A percentile compares a stretch with the other conserved stretches of the same genome.
These are phyloP conservation scores for Edaphochlamys debaryana DNA, from an alignment of 139 green algal genomes.

Conservation along the genomic window DNA sequence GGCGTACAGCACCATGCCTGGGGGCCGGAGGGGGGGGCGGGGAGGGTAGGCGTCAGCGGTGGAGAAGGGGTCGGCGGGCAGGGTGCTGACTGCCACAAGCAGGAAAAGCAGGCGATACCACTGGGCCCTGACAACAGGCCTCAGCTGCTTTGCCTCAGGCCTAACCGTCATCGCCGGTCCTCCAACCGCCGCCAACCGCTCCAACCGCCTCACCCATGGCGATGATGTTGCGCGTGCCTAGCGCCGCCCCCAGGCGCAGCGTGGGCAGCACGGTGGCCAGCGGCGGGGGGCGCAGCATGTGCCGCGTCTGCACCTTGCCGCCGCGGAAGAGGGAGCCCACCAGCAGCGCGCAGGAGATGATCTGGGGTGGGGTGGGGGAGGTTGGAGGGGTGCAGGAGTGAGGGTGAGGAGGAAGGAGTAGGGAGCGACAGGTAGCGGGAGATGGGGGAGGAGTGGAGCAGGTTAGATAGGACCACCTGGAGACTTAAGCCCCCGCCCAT, in stretches of 20 bases:
- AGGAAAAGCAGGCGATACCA: too few species aligned
- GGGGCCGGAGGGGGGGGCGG: neutral
- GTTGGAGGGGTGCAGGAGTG: neutral
- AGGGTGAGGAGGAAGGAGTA: neutral
- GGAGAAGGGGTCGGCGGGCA: neutral
- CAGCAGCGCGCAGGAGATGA: slow-evolving; percentile 5
- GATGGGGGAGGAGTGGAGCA: neutral
- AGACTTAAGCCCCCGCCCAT: too few species aligned
- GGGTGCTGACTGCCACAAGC: too few species aligned
- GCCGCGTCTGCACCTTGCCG: slow-evolving; percentile 1
- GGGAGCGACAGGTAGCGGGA: neutral
- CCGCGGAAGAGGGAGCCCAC: neutral
- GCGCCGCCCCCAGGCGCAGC: slow-evolving; percentile 49
- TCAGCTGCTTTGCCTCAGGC: too few species aligned
- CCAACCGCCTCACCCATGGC: slow-evolving; percentile 53
- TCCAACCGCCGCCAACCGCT: too few species aligned
- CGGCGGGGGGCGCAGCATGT: slow-evolving; percentile 58
- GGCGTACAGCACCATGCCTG: slow-evolving; percentile 68
- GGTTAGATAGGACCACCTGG: too few species aligned
- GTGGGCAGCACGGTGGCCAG: slow-evolving; percentile 49
- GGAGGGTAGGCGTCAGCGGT: neutral
- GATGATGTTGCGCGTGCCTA: slow-evolving; percentile 68
- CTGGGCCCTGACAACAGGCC: too few species aligned
- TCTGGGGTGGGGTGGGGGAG: neutral
- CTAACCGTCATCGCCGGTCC: too few species aligned